These are phyloP conservation scores for Dendrobium chrysotoxum DNA, from an alignment of 106 monocot genomes.

Conservation along the genomic window DNA sequence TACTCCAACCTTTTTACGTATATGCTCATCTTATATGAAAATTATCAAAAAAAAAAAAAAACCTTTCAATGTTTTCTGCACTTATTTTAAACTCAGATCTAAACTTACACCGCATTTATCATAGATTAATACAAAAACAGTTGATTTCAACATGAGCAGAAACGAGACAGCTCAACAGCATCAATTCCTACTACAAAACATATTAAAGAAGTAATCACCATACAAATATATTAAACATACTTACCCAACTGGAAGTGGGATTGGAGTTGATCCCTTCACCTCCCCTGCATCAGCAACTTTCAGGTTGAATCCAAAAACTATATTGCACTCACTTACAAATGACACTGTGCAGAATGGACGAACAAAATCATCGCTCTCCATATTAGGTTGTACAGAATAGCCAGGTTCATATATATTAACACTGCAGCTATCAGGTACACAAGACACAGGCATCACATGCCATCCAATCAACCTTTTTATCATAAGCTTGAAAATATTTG, in stretches of 20 bases:
- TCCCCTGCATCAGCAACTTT: constrained; percentile 45
- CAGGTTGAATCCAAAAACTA: constrained; percentile 60
- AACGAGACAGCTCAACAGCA: background rate
- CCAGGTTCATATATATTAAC: constrained; percentile 85
- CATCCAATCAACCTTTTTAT: constrained; percentile 70
- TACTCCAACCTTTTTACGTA: too few relatives aligned
- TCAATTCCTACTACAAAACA: background rate
- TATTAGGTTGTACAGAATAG: constrained; percentile 82
- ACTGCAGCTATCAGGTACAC: constrained; percentile 81
- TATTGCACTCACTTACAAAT: constrained; percentile 70
- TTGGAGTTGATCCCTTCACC: constrained; percentile 38
- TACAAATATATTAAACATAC: background rate
- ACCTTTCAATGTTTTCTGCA: background rate
- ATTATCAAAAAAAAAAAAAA: background rate
- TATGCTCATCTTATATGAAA: too few relatives aligned
- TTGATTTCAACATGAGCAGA: background rate
- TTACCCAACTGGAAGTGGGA: constrained; percentile 82
- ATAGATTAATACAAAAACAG: background rate
- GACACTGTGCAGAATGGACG: constrained; percentile 80
- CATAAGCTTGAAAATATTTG: constrained; percentile 74
- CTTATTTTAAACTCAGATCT: background rate
- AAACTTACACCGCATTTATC: background rate
- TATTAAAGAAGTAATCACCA: background rate
- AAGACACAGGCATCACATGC: constrained; percentile 68
- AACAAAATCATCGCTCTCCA: constrained; percentile 81